These are phyloP conservation scores for Clohesyomyces aquaticus DNA, from an alignment of 495 filamentous ascomycete genomes.

Conservation along the genomic window DNA sequence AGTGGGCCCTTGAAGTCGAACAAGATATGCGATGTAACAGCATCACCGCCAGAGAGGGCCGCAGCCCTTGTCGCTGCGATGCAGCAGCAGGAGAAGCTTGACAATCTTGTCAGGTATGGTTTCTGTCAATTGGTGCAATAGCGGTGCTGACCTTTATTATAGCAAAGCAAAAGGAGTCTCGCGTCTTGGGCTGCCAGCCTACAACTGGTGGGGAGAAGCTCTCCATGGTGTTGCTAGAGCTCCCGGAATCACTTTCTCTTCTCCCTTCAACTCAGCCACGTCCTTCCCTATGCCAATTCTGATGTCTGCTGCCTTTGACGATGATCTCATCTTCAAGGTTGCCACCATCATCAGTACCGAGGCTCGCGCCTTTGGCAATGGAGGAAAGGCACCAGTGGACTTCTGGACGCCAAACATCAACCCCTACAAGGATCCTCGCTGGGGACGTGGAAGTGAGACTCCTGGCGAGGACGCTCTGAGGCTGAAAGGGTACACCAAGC, in stretches of 20 bases:
- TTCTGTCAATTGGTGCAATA: background rate
- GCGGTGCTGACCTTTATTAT: constrained; percentile 17
- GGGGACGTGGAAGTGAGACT: constrained; percentile 48
- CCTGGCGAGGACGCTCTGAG: constrained; percentile 39
- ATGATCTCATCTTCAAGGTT: constrained; percentile 51
- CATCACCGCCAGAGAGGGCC: constrained; percentile 20
- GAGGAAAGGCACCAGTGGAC: constrained; percentile 33
- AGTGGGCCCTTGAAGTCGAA: constrained; percentile 15
- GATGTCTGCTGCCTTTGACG: constrained; percentile 54
- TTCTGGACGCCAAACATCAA: constrained; percentile 47
- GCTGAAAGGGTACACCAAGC: constrained; percentile 8
- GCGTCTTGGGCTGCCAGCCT: constrained; percentile 51
- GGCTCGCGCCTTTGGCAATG: constrained; percentile 41
- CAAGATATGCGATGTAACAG: constrained; percentile 5
- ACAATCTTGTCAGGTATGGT: constrained; percentile 30
- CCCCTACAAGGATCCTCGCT: constrained; percentile 48
- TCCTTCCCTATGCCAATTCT: constrained; percentile 55
- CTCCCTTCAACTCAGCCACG: constrained; percentile 50
- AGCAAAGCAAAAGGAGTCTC: constrained; percentile 44
- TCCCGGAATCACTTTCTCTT: constrained; percentile 40
- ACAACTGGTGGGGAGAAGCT: constrained; percentile 60
- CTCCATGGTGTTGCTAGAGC: constrained; percentile 49
- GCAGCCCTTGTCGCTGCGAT: constrained; percentile 28
- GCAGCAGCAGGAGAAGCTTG: constrained; percentile 29
- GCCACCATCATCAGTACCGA: constrained; percentile 43